Evolutionary conservation across 768 basidiomycete genomes (phyloP), one percentile per base, ranked within the genome.

Genomic region (Ephemerocybe angulata): DNA sequence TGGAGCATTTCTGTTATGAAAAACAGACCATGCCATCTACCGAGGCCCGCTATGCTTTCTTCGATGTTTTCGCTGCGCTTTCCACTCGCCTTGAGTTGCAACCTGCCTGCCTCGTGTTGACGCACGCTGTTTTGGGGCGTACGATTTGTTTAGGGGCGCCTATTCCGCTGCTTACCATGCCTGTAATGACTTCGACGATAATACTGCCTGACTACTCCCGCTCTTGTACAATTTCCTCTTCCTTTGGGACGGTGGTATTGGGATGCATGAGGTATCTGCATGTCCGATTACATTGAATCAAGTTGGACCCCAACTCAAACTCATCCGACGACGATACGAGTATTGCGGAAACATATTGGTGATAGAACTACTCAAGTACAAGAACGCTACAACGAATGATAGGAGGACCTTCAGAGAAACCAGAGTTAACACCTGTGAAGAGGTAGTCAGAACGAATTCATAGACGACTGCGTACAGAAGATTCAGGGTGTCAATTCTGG

Each of bases 401-500:
- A 35, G 33, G 10, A 17, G 33, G 33, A 35, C 33, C 17, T 35
- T 35, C 33, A n/a, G n/a, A n/a, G n/a, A n/a, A n/a, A n/a, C n/a
- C n/a, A n/a, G 41, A 27, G 44, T 46, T 6, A 7, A 28, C 24
- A 50, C 27, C 57, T 55, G 46, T 25, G 24, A 40, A n/a, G 21
- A 11, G 12, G 15, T 25, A 22, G 12, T 55, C 42, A 50, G 53
- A 12, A 35, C 29, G 7, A n/a, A 13, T 44, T 40, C 33, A 54
- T 29, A n/a, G 49, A 25, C 41, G n/a, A 54, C 24, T 2, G 46
- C 51, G 46, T 19, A 25, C 49, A 21, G 52, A 56, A 56, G 51
- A 56, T 80, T 77, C 80, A 77, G 70, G 62, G 71, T 76, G 85
- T 88, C 88, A 87, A 84, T 79, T 82, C 65, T 86, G 89, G 87